Evolutionary conservation across 345 rosid species (phyloP).

Genomic region (Syzygium aromaticum): DNA sequence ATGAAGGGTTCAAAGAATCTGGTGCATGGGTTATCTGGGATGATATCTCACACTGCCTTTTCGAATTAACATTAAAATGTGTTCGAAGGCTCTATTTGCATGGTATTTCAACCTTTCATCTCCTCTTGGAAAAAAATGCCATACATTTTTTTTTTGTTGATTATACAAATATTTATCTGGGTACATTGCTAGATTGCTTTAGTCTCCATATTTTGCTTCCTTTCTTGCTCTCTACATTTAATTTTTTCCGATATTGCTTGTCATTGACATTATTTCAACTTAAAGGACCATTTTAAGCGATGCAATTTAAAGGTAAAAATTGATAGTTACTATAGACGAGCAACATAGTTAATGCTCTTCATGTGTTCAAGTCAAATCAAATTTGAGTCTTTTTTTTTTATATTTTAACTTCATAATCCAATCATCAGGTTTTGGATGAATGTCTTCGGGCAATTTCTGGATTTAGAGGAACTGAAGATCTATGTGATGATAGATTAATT

Average conservation of each 20-base stretch:
- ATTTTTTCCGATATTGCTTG: not conserved
- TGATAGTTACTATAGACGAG: not conserved
- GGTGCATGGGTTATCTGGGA: not conserved
- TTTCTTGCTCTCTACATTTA: not conserved
- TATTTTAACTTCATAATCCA: not conserved
- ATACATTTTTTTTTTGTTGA: not conserved
- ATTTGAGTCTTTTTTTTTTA: not conserved
- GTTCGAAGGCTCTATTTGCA: not conserved
- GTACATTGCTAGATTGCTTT: not conserved
- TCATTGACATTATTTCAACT: not conserved
- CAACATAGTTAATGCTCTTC: not conserved
- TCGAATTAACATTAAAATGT: not conserved
- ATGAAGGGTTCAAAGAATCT: not conserved
- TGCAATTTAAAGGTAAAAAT: not conserved
- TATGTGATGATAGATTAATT: conserved; percentile 46
- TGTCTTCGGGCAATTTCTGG: conserved; percentile 90
- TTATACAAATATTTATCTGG: not conserved
- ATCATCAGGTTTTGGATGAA: conserved; percentile 76
- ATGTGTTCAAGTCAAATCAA: not conserved
- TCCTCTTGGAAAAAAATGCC: not conserved
- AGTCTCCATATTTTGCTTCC: not conserved
- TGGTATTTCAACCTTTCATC: not conserved
- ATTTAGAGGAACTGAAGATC: conserved; percentile 88
- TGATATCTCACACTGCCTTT: not conserved
- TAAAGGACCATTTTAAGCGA: not conserved